phyloP scores from a whole-genome alignment of 176 grass and related monocot species.

The Thinopyrum elongatum region DNA sequence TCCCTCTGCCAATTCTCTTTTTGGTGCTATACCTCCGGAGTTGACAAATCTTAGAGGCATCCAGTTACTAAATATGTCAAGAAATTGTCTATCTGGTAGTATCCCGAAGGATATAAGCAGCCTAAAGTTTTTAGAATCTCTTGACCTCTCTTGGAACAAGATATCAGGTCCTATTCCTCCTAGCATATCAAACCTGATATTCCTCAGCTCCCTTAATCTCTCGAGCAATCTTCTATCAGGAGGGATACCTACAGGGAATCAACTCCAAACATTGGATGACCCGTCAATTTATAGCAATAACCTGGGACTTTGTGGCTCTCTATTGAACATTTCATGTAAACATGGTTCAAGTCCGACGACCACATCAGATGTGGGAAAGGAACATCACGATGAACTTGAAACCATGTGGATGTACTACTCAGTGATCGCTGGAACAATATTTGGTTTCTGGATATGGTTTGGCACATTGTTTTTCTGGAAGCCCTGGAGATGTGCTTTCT shows the following conservation, averaged over 20 bases:
- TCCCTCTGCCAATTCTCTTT: too few relatives aligned
- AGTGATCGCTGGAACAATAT: not conserved
- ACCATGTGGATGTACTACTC: not conserved
- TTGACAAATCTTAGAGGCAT: too few relatives aligned
- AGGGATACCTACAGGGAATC: not conserved
- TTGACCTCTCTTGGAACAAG: not conserved
- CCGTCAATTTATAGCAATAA: slow-evolving; percentile 33
- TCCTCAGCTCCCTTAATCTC: not conserved
- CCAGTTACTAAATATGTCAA: too few relatives aligned
- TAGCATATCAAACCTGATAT: not conserved
- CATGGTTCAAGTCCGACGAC: not conserved
- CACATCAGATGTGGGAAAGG: not conserved
- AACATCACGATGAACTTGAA: not conserved
- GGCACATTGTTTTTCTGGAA: not conserved
- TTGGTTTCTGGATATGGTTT: not conserved
- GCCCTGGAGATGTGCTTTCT: not conserved
- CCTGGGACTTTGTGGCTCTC: slow-evolving; percentile 8
- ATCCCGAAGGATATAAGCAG: too few relatives aligned
- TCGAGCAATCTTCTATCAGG: slow-evolving; percentile 13
- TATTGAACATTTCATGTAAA: not conserved
- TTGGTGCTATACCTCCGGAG: too few relatives aligned
- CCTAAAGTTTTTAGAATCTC: too few relatives aligned
- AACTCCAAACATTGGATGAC: slow-evolving; percentile 15
- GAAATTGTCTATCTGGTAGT: too few relatives aligned
- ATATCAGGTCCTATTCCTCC: slow-evolving; percentile 11